Conservation (phyloP, 352 stramenopile species). For the Pythium plurisporium region DNA sequence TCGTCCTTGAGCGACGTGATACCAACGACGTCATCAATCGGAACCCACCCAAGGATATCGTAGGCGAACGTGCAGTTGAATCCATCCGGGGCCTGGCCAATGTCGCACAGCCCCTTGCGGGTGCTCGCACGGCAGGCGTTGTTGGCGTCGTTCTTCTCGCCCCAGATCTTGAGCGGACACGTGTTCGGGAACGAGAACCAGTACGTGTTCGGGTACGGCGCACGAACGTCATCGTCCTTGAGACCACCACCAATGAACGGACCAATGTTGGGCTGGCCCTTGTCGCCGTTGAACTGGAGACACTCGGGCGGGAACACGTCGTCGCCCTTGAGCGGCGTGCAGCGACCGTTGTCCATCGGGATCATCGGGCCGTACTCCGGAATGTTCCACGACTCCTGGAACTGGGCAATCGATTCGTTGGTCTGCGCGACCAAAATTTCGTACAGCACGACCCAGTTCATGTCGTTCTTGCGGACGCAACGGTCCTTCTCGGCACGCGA, state of each 20-base stretch:
- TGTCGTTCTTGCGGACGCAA: conserved; percentile 56
- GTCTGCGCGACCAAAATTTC: conserved; percentile 44
- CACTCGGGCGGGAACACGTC: conserved; percentile 33
- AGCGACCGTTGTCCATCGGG: conserved; percentile 37
- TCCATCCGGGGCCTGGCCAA: conserved; percentile 52
- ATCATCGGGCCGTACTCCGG: conserved; percentile 47
- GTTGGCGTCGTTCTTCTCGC: conserved; percentile 42
- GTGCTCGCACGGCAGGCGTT: conserved; percentile 36
- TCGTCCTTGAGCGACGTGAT: conserved; percentile 64
- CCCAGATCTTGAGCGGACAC: conserved; percentile 42
- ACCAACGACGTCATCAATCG: conserved; percentile 74
- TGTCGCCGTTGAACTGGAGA: conserved; percentile 43
- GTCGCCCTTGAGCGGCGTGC: conserved; percentile 23
- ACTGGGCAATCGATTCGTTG: conserved; percentile 44
- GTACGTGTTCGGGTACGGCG: conserved; percentile 30
- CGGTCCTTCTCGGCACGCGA: conserved; percentile 39
- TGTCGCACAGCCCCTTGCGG: conserved; percentile 58
- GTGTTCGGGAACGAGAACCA: conserved; percentile 38
- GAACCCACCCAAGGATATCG: conserved; percentile 71
- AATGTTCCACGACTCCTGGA: conserved; percentile 20
- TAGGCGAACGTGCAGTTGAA: conserved; percentile 76
- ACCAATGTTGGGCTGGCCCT: conserved; percentile 32
- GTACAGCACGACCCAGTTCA: conserved; percentile 52
- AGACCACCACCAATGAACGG: conserved; percentile 53
- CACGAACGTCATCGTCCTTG: conserved; percentile 30